Conservation (phyloP, 805 yeast species). For the Ogataea pignaliae region DNA sequence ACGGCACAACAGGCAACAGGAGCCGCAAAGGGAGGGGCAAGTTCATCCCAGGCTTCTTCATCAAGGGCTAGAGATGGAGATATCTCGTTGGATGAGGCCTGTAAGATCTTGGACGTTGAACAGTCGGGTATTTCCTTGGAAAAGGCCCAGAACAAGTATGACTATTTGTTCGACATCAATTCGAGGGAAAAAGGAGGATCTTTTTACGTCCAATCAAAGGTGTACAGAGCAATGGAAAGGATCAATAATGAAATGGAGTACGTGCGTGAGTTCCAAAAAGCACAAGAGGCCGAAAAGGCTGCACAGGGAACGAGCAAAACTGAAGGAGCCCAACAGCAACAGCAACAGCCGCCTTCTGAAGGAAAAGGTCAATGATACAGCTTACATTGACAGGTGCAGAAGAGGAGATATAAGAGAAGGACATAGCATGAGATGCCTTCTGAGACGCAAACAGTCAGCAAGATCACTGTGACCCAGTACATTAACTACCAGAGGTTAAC, state of each 20-base stretch:
- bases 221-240: constrained; percentile 91
- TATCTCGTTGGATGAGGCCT: constrained; percentile 81
- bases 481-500: too few species aligned
- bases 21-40: constrained; percentile 9
- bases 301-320: background rate
- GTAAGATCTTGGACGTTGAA: constrained; percentile 83
- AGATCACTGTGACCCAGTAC: too few species aligned
- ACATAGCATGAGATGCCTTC: too few species aligned
- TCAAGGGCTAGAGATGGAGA: constrained; percentile 64
- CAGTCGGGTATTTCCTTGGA: constrained; percentile 49
- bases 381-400: too few species aligned
- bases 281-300: constrained; percentile 13
- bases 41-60: constrained; percentile 36
- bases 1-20: constrained; percentile 51
- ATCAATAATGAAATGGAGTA: constrained; percentile 72
- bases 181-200: constrained; percentile 95
- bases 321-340: background rate
- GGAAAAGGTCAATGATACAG: too few species aligned
- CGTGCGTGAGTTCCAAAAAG: constrained; percentile 39
- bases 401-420: too few species aligned
- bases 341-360: too few species aligned
- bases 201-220: constrained; percentile 88
- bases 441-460: too few species aligned
- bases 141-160: constrained; percentile 64
- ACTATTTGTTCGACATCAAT: constrained; percentile 81